Evolutionary conservation across 2,329 filamentous ascomycete genomes (phyloP).

Genomic region (Fusarium zealandicum): DNA sequence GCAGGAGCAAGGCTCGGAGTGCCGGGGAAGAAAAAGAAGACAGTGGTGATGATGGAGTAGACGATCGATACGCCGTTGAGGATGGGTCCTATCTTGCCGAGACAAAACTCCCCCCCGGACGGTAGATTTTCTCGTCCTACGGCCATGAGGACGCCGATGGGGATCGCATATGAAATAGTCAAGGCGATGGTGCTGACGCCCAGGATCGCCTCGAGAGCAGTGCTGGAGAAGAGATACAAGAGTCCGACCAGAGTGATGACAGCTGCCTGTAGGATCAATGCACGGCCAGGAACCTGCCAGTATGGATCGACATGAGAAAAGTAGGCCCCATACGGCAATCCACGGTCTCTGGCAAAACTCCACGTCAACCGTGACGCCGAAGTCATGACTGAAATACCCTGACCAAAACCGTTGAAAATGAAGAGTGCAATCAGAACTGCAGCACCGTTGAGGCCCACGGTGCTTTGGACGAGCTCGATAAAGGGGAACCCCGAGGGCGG

Average conservation of each 20-base stretch:
- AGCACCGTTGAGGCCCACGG: constrained; percentile 47
- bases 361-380: constrained; percentile 60
- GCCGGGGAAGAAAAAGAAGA: constrained; percentile 63
- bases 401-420: constrained; percentile 62
- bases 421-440: constrained; percentile 58
- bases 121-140: constrained; percentile 61
- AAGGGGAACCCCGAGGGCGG: constrained; percentile 54
- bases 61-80: constrained; percentile 57
- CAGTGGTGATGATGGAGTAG: constrained; percentile 59
- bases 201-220: constrained; percentile 60
- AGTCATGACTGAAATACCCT: constrained; percentile 59
- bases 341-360: constrained; percentile 61
- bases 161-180: constrained; percentile 58
- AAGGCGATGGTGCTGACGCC: constrained; percentile 64
- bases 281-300: constrained; percentile 61
- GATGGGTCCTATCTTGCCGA: constrained; percentile 53
- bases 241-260: constrained; percentile 55
- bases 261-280: constrained; percentile 58
- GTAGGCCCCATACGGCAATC: constrained; percentile 53
- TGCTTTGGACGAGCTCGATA: constrained; percentile 53
- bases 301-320: constrained; percentile 52
- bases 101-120: constrained; percentile 49
- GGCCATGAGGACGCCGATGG: constrained; percentile 55
- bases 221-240: constrained; percentile 61
- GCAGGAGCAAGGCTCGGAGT: constrained; percentile 51